Conservation (phyloP, 441 rosid genomes). For the Biscutella laevigata region DNA sequence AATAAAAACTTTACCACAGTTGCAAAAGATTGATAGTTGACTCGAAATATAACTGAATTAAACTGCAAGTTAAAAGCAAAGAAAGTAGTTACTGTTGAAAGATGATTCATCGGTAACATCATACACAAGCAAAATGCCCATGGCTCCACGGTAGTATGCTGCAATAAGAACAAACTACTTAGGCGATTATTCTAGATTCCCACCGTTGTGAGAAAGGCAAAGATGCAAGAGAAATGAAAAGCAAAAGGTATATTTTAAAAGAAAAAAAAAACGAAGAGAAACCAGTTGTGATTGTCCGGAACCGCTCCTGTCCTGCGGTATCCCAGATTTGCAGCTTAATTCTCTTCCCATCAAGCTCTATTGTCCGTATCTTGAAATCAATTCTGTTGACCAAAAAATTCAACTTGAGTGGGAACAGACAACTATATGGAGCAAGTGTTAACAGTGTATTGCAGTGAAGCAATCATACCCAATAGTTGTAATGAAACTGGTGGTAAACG, state of each 20-base stretch:
- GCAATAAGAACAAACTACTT: constrained; percentile 28
- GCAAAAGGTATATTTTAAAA: neutral
- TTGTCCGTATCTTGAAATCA: constrained; percentile 73
- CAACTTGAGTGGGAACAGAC: neutral
- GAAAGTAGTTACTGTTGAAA: constrained; percentile 49
- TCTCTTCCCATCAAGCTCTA: constrained; percentile 69
- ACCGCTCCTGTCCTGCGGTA: constrained; percentile 76
- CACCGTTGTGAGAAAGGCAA: neutral
- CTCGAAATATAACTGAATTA: constrained; percentile 5
- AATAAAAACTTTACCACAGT: neutral
- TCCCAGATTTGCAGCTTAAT: constrained; percentile 81
- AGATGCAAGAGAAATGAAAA: neutral
- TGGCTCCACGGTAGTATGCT: constrained; percentile 95
- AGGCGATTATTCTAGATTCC: neutral
- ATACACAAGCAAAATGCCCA: constrained; percentile 70
- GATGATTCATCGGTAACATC: constrained; percentile 74
- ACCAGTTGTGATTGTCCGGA: constrained; percentile 76
- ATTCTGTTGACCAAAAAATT: constrained; percentile 25
- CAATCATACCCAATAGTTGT: constrained; percentile 77
- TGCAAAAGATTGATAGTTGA: constrained; percentile 5
- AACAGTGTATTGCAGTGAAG: neutral
- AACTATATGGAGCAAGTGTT: constrained; percentile 27
- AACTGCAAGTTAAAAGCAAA: constrained; percentile 22
- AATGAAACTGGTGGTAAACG: constrained; percentile 72
- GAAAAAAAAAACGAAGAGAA: constrained; percentile 15